These are phyloP conservation scores for Ceratobasidium sp. DNA, from an alignment of 1,284 basidiomycete species.

Conservation along the genomic window DNA sequence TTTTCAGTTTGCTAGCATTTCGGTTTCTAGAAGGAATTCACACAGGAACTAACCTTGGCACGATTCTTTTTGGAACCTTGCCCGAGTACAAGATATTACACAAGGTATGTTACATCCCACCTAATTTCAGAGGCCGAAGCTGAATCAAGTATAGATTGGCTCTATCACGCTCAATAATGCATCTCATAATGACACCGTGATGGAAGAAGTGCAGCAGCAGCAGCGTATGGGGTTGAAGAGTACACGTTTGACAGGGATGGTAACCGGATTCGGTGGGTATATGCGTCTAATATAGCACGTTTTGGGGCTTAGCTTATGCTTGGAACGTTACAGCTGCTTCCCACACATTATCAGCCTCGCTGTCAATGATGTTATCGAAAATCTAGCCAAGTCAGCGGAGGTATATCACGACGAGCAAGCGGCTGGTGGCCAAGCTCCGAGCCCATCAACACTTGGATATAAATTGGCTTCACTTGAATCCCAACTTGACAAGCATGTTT, in stretches of 20 bases:
- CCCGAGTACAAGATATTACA: background rate
- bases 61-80: background rate
- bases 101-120: background rate
- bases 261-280: conserved; percentile 11
- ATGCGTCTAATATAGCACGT: background rate
- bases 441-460: background rate
- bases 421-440: background rate
- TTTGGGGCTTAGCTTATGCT: background rate
- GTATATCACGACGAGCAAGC: background rate
- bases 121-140: background rate
- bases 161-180: conserved; percentile 32
- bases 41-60: background rate
- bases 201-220: background rate
- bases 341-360: conserved; percentile 23
- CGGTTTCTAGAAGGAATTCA: conserved; percentile 23
- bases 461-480: background rate
- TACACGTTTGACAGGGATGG: conserved; percentile 9
- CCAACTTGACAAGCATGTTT: background rate
- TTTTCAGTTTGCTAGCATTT: conserved; percentile 3
- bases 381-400: background rate
- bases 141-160: conserved; percentile 1
- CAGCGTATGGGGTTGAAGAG: background rate
- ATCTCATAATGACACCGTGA: conserved; percentile 33
- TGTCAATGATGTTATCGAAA: conserved; percentile 5
- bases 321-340: conserved; percentile 4